phyloP scores from a whole-genome alignment of 2,329 filamentous ascomycete species.

The Setomelanomma holmii region DNA sequence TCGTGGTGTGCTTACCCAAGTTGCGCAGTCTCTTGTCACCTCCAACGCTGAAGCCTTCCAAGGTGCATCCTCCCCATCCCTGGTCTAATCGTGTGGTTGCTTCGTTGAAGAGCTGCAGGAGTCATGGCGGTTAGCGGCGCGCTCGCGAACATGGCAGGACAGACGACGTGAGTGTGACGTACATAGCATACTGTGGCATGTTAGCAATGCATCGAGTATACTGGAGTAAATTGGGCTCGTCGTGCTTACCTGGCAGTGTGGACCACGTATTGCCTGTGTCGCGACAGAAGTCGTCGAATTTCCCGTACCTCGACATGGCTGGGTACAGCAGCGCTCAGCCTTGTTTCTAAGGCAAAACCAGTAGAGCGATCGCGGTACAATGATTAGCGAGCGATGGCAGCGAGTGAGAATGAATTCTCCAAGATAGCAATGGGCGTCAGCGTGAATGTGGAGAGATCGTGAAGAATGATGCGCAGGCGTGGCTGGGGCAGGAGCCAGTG shows the following conservation, averaged over 20 bases:
- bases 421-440: slow-evolving; percentile 13
- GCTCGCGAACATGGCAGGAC: slow-evolving; percentile 14
- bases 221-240: background rate
- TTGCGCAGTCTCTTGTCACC: slow-evolving; percentile 75
- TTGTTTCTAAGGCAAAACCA: slow-evolving; percentile 24
- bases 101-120: slow-evolving; percentile 67
- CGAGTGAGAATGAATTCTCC: slow-evolving; percentile 11
- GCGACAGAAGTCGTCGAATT: slow-evolving; percentile 57
- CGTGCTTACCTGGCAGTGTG: slow-evolving; percentile 49
- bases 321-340: slow-evolving; percentile 34
- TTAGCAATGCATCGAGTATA: slow-evolving; percentile 31
- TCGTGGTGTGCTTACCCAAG: slow-evolving; percentile 67
- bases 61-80: slow-evolving; percentile 72
- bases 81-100: slow-evolving; percentile 64
- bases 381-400: slow-evolving; percentile 4
- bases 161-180: slow-evolving; percentile 33
- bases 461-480: slow-evolving; percentile 31
- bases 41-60: slow-evolving; percentile 77
- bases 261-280: slow-evolving; percentile 53
- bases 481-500: slow-evolving; percentile 20
- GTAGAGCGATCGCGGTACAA: slow-evolving; percentile 12
- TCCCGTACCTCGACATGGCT: slow-evolving; percentile 46
- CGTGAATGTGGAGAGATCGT: slow-evolving; percentile 12
- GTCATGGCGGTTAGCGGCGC: slow-evolving; percentile 35
- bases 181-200: slow-evolving; percentile 56